These are phyloP conservation scores for Diospyros lotus DNA, from an alignment of 148 eudicot genomes.

Conservation along the genomic window DNA sequence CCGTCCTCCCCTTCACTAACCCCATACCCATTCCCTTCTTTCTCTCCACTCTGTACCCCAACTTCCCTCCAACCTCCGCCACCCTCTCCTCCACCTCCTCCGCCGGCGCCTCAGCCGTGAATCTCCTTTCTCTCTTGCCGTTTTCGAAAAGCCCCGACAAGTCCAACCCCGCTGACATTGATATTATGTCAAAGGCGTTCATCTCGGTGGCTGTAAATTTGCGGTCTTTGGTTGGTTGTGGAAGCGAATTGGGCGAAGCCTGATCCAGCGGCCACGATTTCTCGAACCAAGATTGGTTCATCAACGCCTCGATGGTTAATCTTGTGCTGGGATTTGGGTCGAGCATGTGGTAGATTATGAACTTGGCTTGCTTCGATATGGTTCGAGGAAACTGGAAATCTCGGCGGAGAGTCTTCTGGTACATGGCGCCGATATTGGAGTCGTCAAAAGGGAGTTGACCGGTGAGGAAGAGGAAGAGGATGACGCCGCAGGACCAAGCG, in stretches of 20 bases:
- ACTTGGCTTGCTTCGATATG: slow-evolving; percentile 43
- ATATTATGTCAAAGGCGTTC: slow-evolving; percentile 80
- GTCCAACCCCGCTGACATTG: slow-evolving; percentile 70
- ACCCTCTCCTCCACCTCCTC: slow-evolving; percentile 52
- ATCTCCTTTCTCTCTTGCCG: slow-evolving; percentile 41
- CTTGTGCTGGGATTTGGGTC: slow-evolving; percentile 75
- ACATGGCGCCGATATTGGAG: slow-evolving; percentile 53
- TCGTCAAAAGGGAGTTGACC: slow-evolving; percentile 76
- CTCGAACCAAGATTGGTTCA: slow-evolving; percentile 52
- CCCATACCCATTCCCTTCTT: slow-evolving; percentile 37
- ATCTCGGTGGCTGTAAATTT: slow-evolving; percentile 18
- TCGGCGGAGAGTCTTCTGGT: slow-evolving; percentile 46
- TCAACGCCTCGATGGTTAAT: slow-evolving; percentile 41
- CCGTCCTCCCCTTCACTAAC: slow-evolving; percentile 50
- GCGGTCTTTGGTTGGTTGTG: slow-evolving; percentile 28
- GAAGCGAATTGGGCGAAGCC: slow-evolving; percentile 13
- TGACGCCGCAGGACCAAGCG: slow-evolving; percentile 85
- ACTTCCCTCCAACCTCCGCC: slow-evolving; percentile 33
- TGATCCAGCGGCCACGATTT: slow-evolving; percentile 10
- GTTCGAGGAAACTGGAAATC: slow-evolving; percentile 45
- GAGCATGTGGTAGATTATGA: slow-evolving; percentile 39
- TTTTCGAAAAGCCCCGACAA: slow-evolving; percentile 53
- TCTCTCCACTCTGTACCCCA: slow-evolving; percentile 54
- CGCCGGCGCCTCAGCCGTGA: slow-evolving; percentile 36
- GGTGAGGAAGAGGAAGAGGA: slow-evolving; percentile 50